These are phyloP conservation scores for Cutaneotrichosporon spelunceum DNA, from an alignment of 1,284 basidiomycete genomes.

Conservation along the genomic window DNA sequence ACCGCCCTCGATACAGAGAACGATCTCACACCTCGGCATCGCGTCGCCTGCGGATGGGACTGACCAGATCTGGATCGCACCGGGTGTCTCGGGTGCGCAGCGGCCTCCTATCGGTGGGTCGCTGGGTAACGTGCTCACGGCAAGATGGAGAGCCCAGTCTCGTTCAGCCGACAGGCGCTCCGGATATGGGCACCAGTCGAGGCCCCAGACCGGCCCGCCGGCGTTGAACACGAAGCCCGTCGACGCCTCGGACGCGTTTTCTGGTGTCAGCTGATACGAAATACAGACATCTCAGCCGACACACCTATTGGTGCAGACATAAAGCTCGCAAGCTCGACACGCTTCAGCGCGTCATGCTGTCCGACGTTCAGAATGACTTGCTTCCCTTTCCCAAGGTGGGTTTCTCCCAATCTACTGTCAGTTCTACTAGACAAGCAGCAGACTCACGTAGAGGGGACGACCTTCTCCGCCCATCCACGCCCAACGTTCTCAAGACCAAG, in stretches of 20 bases:
- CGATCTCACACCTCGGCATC: conserved; percentile 34
- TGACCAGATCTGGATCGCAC: conserved; percentile 53
- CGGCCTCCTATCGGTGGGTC: conserved; percentile 34
- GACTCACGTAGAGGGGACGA: conserved; percentile 7
- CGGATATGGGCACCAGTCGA: conserved; percentile 85
- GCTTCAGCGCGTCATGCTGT: conserved; percentile 24
- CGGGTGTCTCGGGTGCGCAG: conserved; percentile 24
- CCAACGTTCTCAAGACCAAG: conserved; percentile 38
- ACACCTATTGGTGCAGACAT: conserved; percentile 13
- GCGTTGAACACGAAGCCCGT: conserved; percentile 59
- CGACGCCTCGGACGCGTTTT: not conserved
- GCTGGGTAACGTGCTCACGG: conserved; percentile 66
- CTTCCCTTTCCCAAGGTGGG: conserved; percentile 27
- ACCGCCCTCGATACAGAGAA: conserved; percentile 69
- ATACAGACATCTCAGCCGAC: not conserved
- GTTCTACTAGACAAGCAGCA: not conserved
- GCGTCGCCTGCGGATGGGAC: conserved; percentile 9
- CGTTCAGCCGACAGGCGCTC: conserved; percentile 55
- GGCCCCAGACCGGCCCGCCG: conserved; percentile 76
- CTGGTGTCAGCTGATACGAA: conserved; percentile 5
- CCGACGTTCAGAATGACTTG: conserved; percentile 26
- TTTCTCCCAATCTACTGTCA: conserved; percentile 29
- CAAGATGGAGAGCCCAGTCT: conserved; percentile 68
- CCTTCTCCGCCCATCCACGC: conserved; percentile 12
- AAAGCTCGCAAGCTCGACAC: conserved; percentile 24